Evolutionary conservation across 2,329 filamentous ascomycete genomes (phyloP).

Genomic region (Curvularia eragrostidis): DNA sequence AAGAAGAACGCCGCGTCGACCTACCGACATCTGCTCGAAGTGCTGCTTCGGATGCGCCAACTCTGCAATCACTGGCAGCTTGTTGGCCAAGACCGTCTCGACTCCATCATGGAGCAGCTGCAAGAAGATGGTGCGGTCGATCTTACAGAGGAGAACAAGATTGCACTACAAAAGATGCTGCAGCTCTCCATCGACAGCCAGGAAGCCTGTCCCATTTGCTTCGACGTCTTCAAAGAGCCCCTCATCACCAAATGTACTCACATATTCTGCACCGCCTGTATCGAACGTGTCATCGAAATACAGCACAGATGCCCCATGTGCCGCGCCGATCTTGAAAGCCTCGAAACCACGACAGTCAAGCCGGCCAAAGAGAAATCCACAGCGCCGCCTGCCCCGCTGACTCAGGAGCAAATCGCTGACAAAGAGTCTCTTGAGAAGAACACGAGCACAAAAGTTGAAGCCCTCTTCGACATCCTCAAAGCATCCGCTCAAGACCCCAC

Average conservation of each 20-base stretch:
- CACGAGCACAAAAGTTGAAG: constrained; percentile 83
- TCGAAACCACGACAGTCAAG: constrained; percentile 63
- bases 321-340: constrained; percentile 66
- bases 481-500: constrained; percentile 67
- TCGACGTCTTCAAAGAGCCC: constrained; percentile 73
- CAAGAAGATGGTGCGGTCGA: constrained; percentile 71
- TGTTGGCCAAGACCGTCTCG: constrained; percentile 72
- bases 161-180: constrained; percentile 75
- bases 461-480: constrained; percentile 75
- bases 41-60: constrained; percentile 82
- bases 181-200: constrained; percentile 79
- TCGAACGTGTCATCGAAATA: constrained; percentile 73
- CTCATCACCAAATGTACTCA: constrained; percentile 88
- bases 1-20: constrained; percentile 51
- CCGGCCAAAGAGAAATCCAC: constrained; percentile 63
- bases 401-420: constrained; percentile 57
- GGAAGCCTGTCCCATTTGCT: constrained; percentile 83
- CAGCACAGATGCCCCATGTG: constrained; percentile 88
- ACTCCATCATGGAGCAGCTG: constrained; percentile 72
- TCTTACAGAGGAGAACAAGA: constrained; percentile 74
- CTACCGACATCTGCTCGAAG: constrained; percentile 79
- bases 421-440: constrained; percentile 56
- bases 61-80: constrained; percentile 90
- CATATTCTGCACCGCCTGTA: constrained; percentile 76
- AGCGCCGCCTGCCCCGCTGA: constrained; percentile 21